Conservation (phyloP, 345 rosid genomes). For the Eucalyptus decipiens region DNA sequence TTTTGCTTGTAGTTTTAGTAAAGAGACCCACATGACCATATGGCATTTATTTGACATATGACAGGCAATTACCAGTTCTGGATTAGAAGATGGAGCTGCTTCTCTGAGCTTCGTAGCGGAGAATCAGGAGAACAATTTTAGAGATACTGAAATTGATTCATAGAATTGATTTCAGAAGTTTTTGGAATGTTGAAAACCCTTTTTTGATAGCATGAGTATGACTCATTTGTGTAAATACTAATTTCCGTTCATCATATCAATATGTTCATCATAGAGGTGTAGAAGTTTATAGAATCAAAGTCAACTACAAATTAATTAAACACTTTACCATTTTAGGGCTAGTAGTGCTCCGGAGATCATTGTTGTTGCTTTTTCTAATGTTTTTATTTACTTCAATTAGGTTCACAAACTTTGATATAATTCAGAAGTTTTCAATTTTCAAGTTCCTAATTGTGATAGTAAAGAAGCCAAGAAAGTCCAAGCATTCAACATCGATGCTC, state of each 20-base stretch:
- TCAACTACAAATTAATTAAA: neutral
- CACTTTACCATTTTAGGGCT: neutral
- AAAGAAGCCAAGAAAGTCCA: neutral
- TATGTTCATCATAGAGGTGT: neutral
- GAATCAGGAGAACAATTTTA: neutral
- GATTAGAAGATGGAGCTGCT: neutral
- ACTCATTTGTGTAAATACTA: neutral
- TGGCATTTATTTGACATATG: neutral
- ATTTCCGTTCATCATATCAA: neutral
- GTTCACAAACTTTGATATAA: neutral
- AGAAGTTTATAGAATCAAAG: neutral
- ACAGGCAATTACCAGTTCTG: neutral
- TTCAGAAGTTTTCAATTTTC: neutral
- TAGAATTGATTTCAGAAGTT: neutral
- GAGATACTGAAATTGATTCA: neutral
- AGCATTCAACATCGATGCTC: neutral
- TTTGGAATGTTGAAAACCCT: neutral
- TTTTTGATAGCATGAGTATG: neutral
- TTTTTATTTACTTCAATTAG: neutral
- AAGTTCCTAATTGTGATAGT: neutral
- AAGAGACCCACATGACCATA: neutral
- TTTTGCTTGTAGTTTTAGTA: neutral
- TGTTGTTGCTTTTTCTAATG: neutral
- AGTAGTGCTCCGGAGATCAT: neutral
- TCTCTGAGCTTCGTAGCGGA: neutral